A percentile compares a stretch with the other conserved stretches of the same genome.
Conservation (phyloP, 2,329 filamentous ascomycete species). For the Leptosphaerulina australis region DNA sequence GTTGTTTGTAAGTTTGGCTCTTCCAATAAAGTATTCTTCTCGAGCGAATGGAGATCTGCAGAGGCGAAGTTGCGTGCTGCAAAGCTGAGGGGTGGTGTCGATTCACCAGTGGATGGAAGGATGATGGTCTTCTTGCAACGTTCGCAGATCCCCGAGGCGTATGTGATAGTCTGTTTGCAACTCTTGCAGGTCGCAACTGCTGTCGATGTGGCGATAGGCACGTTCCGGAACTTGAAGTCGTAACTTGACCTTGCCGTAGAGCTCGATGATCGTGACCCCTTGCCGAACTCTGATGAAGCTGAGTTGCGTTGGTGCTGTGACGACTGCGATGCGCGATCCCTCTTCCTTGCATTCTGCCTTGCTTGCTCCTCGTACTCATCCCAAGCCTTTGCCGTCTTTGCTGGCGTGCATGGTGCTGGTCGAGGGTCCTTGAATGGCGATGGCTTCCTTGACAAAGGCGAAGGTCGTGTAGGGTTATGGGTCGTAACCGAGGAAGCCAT, state of each 20-base stretch:
- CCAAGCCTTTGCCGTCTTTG: conserved; percentile 42
- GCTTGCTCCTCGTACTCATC: conserved; percentile 45
- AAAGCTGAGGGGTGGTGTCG: conserved; percentile 37
- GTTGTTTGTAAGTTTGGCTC: conserved; percentile 21
- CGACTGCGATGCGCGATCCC: conserved; percentile 28
- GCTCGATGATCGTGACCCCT: conserved; percentile 10
- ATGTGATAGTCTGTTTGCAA: conserved; percentile 37
- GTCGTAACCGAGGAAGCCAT: conserved; percentile 26
- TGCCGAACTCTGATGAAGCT: conserved; percentile 29
- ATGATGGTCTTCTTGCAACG: conserved; percentile 40
- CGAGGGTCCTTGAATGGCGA: conserved; percentile 39
- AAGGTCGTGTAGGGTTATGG: conserved; percentile 29
- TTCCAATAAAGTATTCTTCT: conserved; percentile 24
- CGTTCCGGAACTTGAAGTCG: conserved; percentile 34
- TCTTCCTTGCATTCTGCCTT: conserved; percentile 38
- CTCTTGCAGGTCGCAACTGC: conserved; percentile 40
- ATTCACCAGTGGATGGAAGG: conserved; percentile 28
- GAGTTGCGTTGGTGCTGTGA: conserved; percentile 27
- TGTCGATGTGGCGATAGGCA: conserved; percentile 19
- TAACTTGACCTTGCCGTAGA: conserved; percentile 29
- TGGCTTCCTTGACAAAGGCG: conserved; percentile 31
- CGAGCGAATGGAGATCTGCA: conserved; percentile 28
- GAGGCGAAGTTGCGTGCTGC: conserved; percentile 32
- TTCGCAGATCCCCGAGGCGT: conserved; percentile 38
- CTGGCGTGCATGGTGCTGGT: conserved; percentile 35